Evolutionary conservation across 441 rosid species (phyloP).

Genomic region (Gossypium gossypioides): DNA sequence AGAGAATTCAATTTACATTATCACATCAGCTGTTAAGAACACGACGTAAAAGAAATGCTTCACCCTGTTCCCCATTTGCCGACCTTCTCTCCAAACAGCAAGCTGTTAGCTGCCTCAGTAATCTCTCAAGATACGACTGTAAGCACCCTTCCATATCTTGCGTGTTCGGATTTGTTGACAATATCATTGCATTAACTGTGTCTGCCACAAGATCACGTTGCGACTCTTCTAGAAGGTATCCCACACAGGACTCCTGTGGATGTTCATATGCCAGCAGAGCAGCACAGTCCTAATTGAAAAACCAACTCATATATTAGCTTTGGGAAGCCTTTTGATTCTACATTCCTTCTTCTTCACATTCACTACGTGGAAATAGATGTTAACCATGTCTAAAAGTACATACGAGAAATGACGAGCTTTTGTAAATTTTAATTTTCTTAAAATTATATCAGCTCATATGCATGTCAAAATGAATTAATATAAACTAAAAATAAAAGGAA

Average conservation of each 20-base stretch:
- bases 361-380: background rate
- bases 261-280: conserved; percentile 69
- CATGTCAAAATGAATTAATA: background rate
- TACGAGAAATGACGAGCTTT: background rate
- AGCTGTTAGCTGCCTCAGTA: conserved; percentile 64
- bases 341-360: background rate
- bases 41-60: conserved; percentile 47
- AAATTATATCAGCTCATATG: background rate
- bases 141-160: conserved; percentile 39
- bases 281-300: conserved; percentile 52
- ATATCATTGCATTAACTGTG: conserved; percentile 63
- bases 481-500: background rate
- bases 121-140: conserved; percentile 50
- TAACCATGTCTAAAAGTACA: background rate
- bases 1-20: background rate
- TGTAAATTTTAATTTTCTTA: background rate
- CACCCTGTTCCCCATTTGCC: conserved; percentile 66
- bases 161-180: conserved; percentile 54
- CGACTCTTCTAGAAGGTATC: conserved; percentile 62
- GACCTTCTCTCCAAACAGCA: conserved; percentile 63
- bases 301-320: conserved; percentile 4
- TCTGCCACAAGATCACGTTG: conserved; percentile 83
- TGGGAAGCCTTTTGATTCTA: background rate
- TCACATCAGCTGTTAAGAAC: conserved; percentile 34
- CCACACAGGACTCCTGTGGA: conserved; percentile 56